Evolutionary conservation across 768 basidiomycete genomes (phyloP), one percentile per base, ranked within the genome.

Genomic region (Amanita molliuscula): DNA sequence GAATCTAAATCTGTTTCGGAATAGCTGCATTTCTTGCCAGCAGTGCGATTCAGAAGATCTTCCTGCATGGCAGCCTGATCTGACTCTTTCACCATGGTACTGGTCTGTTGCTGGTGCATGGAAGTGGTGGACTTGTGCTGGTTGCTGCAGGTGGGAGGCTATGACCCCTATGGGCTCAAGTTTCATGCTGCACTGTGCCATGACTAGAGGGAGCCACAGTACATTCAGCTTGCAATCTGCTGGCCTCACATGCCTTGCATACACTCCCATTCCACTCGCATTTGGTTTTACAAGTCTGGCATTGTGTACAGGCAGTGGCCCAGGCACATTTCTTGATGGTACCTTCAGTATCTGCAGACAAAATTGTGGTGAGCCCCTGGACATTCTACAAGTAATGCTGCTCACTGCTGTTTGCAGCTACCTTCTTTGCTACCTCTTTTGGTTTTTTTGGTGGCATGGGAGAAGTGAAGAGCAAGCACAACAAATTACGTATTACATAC

Each of bases 251-350:
- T 48, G 47, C 34, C 4, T 36, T 31, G n/a, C 47, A 48, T 25
- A 36, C 34, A 15, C 31, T 38, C 13, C 18, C 37, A 28, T 44
- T 25, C 35, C 40, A 42, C 21, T 50, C 48, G 23, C 48, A 50
- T 50, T 26, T 41, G 16, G 28, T 18, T 50, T 50, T 50, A 26
- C 35, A 25, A 37, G 18, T 25, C 40, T 31, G 44, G 23, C 48
- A 50, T 16, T 38, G 23, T 9, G 18, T 40, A 33, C 48, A 50
- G 28, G 48, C 48, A 21, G n/a, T n/a, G n/a, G n/a, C n/a, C n/a
- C n/a, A n/a, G n/a, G n/a, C n/a, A n/a, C 48, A 9, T 23, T 25
- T 23, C 38, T 38, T 41, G 20, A 26, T 20, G 9, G 33, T 15
- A 29, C 4, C 25, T 44, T 9, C 21, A 4, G 42, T 44, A 44